Percentiles rank a stretch among this genome's conserved stretches.
phyloP scores from a whole-genome alignment of 306 rosid genomes.

The Cyamopsis tetragonoloba region DNA sequence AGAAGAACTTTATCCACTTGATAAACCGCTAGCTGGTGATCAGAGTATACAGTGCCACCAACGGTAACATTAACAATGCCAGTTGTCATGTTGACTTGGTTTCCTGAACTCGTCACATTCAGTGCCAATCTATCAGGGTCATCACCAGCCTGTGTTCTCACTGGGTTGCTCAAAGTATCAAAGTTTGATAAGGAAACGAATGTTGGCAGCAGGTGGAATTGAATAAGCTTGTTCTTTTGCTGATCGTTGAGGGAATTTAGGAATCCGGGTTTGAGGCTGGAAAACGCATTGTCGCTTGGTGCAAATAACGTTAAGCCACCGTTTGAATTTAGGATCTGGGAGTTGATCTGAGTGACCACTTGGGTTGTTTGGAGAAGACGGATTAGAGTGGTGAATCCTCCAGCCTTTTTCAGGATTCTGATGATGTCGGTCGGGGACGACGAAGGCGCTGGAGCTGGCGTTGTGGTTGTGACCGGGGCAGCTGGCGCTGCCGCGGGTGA shows the following conservation, averaged over 20 bases:
- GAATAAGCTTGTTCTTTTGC: conserved; percentile 62
- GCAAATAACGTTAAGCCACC: conserved; percentile 59
- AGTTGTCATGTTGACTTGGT: conserved; percentile 53
- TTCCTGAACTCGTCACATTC: conserved; percentile 59
- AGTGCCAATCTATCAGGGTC: conserved; percentile 49
- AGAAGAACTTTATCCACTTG: conserved; percentile 61
- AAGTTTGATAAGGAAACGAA: conserved; percentile 48
- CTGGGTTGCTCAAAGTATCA: conserved; percentile 64
- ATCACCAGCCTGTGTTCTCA: conserved; percentile 68
- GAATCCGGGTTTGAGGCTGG: conserved; percentile 57
- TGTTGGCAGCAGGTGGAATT: conserved; percentile 56
- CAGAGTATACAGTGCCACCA: conserved; percentile 60
- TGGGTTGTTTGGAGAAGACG: conserved; percentile 60
- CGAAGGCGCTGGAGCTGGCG: conserved; percentile 45
- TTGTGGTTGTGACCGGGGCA: conserved; percentile 34
- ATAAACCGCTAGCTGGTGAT: conserved; percentile 62
- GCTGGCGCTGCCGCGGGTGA: conserved; percentile 46
- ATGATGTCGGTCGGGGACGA: conserved; percentile 51
- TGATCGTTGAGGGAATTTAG: conserved; percentile 56
- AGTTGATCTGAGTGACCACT: conserved; percentile 54
- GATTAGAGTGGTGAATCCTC: conserved; percentile 53
- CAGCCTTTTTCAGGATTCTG: conserved; percentile 58
- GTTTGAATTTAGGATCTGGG: conserved; percentile 50
- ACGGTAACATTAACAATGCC: conserved; percentile 60
- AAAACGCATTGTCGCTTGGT: conserved; percentile 53